Conservation (phyloP, 441 rosid genomes). For the Mallotus japonicus region DNA sequence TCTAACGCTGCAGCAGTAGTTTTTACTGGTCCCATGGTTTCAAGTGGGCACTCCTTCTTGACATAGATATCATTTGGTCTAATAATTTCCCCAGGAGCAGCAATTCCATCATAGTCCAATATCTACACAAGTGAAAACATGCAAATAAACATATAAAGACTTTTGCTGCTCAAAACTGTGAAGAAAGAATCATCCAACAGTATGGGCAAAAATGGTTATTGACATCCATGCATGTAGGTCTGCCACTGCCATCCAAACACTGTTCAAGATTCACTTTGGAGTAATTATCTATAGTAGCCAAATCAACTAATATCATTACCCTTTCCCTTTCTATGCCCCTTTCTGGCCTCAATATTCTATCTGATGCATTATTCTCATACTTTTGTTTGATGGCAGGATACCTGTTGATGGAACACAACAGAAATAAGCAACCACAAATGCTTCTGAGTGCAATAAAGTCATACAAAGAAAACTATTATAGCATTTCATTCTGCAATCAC, state of each 20-base stretch:
- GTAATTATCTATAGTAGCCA: neutral
- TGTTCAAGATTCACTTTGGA: neutral
- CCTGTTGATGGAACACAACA: conserved; percentile 42
- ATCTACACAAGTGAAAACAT: conserved; percentile 41
- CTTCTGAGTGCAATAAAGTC: neutral
- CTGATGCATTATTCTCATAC: conserved; percentile 46
- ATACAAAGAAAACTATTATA: neutral
- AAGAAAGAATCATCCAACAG: neutral
- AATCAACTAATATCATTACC: conserved; percentile 37
- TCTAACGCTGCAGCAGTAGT: conserved; percentile 35
- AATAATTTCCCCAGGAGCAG: conserved; percentile 90
- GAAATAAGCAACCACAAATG: conserved; percentile 17
- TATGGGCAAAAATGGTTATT: neutral
- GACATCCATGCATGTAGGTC: neutral
- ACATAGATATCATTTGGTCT: conserved; percentile 59
- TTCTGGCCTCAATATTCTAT: conserved; percentile 69
- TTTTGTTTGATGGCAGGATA: conserved; percentile 43
- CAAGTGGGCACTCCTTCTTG: conserved; percentile 63
- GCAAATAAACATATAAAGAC: neutral
- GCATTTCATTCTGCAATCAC: conserved; percentile 4
- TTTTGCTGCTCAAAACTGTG: neutral
- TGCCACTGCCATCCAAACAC: neutral
- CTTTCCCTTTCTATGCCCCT: conserved; percentile 68
- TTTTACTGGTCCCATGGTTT: conserved; percentile 34
- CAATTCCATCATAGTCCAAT: conserved; percentile 85